phyloP scores from a whole-genome alignment of 2,329 filamentous ascomycete species.

The Nemania diffusa region DNA sequence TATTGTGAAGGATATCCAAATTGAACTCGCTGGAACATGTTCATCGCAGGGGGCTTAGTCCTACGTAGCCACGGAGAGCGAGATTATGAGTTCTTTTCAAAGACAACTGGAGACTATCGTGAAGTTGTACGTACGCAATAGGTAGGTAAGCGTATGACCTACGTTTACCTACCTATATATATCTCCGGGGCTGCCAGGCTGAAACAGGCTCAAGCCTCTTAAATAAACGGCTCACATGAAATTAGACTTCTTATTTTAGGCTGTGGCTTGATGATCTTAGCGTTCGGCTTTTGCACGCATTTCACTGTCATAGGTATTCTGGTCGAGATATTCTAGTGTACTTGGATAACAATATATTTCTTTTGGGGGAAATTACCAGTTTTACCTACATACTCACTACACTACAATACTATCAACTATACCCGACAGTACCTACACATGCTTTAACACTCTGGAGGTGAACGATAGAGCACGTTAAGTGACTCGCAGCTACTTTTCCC shows the following conservation, averaged over 20 bases:
- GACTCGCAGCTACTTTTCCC: background rate
- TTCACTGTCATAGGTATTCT: background rate
- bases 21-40: background rate
- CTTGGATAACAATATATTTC: no score
- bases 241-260: constrained; percentile 6
- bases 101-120: background rate
- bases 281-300: background rate
- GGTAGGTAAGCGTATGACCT: background rate
- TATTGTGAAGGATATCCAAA: background rate
- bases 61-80: constrained; percentile 18
- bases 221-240: background rate
- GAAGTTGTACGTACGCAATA: background rate
- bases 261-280: constrained; percentile 1
- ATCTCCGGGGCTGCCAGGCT: background rate
- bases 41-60: background rate
- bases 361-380: no score
- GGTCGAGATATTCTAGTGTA: background rate
- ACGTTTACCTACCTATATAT: constrained; percentile 7
- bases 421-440: background rate
- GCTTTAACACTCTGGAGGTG: background rate
- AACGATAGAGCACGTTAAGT: background rate
- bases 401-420: no score
- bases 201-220: constrained; percentile 14
- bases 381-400: no score
- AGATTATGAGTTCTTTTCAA: background rate